Evolutionary conservation across 2,329 filamentous ascomycete species (phyloP).

Genomic region (Graphilbum sp.): DNA sequence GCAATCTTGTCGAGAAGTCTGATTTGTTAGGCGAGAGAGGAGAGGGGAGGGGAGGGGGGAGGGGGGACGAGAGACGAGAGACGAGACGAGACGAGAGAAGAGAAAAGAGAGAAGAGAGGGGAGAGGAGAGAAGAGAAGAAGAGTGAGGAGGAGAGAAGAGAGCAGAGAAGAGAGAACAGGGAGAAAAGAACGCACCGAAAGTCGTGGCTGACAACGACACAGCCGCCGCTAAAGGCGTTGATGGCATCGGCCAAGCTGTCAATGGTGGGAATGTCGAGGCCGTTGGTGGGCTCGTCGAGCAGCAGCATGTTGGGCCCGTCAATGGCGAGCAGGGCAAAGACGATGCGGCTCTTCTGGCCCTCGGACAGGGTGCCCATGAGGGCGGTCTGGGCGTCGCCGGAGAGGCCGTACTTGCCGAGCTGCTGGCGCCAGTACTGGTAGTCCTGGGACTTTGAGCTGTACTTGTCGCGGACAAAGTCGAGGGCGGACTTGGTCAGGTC

Average conservation of each 20-base stretch:
- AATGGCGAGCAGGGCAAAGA: conserved; percentile 90
- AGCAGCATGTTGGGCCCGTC: conserved; percentile 95
- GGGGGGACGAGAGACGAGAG: too few relatives aligned
- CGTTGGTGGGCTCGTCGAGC: conserved; percentile 97
- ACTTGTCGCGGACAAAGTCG: conserved; percentile 96
- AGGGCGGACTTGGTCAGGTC: conserved; percentile 95
- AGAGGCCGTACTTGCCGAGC: conserved; percentile 85
- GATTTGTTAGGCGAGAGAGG: neutral
- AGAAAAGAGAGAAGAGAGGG: conserved; percentile 1
- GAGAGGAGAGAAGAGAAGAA: neutral
- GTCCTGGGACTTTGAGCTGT: conserved; percentile 74
- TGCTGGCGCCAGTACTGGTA: conserved; percentile 99
- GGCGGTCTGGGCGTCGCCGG: conserved; percentile 85
- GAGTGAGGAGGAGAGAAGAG: too few relatives aligned
- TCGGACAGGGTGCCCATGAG: conserved; percentile 97
- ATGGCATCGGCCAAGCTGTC: conserved; percentile 96
- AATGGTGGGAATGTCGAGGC: conserved; percentile 96
- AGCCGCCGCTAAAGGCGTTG: conserved; percentile 89
- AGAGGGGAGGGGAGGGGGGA: neutral
- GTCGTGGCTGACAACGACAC: conserved; percentile 96
- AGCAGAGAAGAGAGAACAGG: neutral
- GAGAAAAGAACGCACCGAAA: conserved; percentile 57
- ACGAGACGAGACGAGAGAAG: neutral
- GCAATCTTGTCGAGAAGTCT: conserved; percentile 98
- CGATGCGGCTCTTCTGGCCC: conserved; percentile 94